Conservation (phyloP, 495 filamentous ascomycete species). For the Hypoxylon lenormandii region DNA sequence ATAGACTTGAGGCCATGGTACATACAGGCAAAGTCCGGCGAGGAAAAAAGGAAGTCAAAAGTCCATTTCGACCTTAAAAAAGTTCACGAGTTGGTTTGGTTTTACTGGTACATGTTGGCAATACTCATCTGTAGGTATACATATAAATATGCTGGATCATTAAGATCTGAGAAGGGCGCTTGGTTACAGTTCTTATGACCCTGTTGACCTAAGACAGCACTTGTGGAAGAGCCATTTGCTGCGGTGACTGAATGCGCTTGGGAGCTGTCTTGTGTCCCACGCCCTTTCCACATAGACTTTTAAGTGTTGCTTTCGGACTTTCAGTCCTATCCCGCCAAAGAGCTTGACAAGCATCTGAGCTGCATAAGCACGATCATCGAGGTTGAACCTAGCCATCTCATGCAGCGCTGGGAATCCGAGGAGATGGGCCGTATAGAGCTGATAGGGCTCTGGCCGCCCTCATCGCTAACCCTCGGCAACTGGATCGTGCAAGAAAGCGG, state of each 20-base stretch:
- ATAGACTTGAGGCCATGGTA: slow-evolving; percentile 29
- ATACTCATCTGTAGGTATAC: slow-evolving; percentile 15
- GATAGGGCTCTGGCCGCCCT: not conserved
- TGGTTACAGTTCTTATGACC: too few relatives aligned
- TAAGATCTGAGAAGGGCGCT: not conserved
- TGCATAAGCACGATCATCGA: too few relatives aligned
- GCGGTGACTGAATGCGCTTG: too few relatives aligned
- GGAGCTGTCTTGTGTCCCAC: too few relatives aligned
- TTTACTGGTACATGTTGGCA: slow-evolving; percentile 16
- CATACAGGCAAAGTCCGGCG: slow-evolving; percentile 20
- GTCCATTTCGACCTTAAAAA: slow-evolving; percentile 22
- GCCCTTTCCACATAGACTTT: too few relatives aligned
- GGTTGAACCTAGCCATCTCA: too few relatives aligned
- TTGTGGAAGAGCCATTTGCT: too few relatives aligned
- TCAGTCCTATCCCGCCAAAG: too few relatives aligned
- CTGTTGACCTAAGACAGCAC: too few relatives aligned
- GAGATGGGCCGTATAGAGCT: not conserved
- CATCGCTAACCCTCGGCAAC: not conserved
- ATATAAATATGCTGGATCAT: slow-evolving; percentile 19
- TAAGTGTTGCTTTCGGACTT: too few relatives aligned
- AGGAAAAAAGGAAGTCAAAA: slow-evolving; percentile 28
- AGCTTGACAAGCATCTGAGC: too few relatives aligned
- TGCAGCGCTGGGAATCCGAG: not conserved
- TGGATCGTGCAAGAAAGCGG: not conserved
- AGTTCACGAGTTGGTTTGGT: slow-evolving; percentile 20